Base-by-base conservation (phyloP, 2,329 filamentous ascomycete genomes). In the Penicillium sp. region DNA sequence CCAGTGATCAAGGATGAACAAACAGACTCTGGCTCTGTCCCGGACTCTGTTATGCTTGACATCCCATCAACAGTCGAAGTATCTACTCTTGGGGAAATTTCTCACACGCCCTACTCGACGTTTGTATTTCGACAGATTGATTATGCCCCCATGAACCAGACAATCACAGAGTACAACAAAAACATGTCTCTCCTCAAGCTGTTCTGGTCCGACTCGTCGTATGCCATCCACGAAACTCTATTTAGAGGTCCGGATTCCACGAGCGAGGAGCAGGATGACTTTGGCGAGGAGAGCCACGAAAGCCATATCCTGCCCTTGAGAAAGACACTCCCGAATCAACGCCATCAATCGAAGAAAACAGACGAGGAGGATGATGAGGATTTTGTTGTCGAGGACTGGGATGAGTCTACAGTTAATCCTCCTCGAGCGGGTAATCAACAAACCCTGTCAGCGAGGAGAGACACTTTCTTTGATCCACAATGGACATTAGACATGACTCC, bases 371-470 rank as follows among this genome's bases (percentile, higher is more conserved):
- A 53, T 19, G 51, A 60, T 13, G 60, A 64, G 43, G 60, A 72
- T 45, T 75, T 75, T 46, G 54, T 75, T n/a, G 70, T 75, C 18
- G 67, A 75, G 55, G 74, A 75, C 52, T 67, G 60, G 67, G 68
- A 73, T 50, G 71, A 71, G 52, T 66, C 66, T 21, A 55, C 58
- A 33, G 58, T 37, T 26, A 26, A 55, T 34, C 47, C 54, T 10
- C 42, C 42, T 4, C 43, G 47, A 3, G 34, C 45, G 24, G 49
- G 36, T 51, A 49, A 55, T 43, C 45, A 45, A 9, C 55, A 56
- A 10, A 52, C 55, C 14, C 52, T 46, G 6, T 56, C 52, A n/a
- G 39, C 52, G 19, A 39, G 52, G 33, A 43, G 56, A 18, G 55
- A 51, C 8, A 51, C 57, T 13, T 24, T 13, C 8, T 40, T 40